A percentile compares a stretch with the other conserved stretches of the same genome.
Evolutionary conservation across 2,329 filamentous ascomycete species (phyloP).

Genomic region (Aphanoascus verrucosus): DNA sequence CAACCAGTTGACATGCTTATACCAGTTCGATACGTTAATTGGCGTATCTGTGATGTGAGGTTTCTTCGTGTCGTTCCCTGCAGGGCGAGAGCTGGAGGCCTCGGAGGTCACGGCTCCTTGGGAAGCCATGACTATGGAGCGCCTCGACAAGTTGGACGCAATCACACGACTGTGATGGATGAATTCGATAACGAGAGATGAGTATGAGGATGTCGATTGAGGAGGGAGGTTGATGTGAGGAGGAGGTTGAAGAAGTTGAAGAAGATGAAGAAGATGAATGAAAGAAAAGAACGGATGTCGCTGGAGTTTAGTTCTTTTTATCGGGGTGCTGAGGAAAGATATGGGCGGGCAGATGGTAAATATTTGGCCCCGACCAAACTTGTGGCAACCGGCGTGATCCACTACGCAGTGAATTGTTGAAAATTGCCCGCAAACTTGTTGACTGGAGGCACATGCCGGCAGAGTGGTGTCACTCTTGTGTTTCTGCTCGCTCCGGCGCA

Average conservation of each 20-base stretch:
- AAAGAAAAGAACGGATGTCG: background rate
- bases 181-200: background rate
- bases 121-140: conserved; percentile 4
- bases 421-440: background rate
- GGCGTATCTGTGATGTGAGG: conserved; percentile 66
- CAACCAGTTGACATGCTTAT: conserved; percentile 89
- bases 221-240: background rate
- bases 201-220: background rate
- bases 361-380: background rate
- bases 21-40: conserved; percentile 73
- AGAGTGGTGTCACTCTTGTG: conserved; percentile 8
- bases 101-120: conserved; percentile 3
- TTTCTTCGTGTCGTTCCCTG: conserved; percentile 1
- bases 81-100: background rate
- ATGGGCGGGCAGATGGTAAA: background rate
- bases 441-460: background rate
- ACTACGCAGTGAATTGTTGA: background rate
- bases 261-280: background rate
- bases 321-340: background rate
- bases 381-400: background rate
- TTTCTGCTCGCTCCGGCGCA: background rate
- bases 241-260: background rate
- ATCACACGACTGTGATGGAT: background rate
- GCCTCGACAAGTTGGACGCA: background rate
- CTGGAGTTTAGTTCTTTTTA: background rate